Conservation (phyloP, 2,329 filamentous ascomycete species). For the Fusarium sp. region DNA sequence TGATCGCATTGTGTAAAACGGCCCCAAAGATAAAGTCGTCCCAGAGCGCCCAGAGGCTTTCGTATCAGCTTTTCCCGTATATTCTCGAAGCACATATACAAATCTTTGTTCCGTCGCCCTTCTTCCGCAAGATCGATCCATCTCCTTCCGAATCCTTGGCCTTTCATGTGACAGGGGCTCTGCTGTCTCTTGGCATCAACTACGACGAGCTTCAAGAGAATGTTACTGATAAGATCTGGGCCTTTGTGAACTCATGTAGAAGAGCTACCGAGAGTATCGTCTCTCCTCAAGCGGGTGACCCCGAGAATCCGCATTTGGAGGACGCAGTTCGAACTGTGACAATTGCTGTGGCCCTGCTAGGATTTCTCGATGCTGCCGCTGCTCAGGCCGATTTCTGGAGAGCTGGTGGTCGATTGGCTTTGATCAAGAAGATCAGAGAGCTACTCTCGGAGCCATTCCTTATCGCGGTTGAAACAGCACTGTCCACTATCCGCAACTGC, state of each 20-base stretch:
- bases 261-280: slow-evolving; percentile 69
- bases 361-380: slow-evolving; percentile 87
- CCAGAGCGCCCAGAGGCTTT: slow-evolving; percentile 81
- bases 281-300: slow-evolving; percentile 66
- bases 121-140: slow-evolving; percentile 84
- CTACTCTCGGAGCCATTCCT: slow-evolving; percentile 88
- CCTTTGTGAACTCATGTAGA: slow-evolving; percentile 79
- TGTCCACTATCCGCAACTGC: slow-evolving; percentile 89
- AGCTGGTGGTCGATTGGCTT: slow-evolving; percentile 75
- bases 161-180: slow-evolving; percentile 80
- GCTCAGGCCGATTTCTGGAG: slow-evolving; percentile 85
- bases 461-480: slow-evolving; percentile 86
- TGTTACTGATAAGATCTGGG: slow-evolving; percentile 74
- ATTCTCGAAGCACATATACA: slow-evolving; percentile 87
- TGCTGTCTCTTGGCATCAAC: slow-evolving; percentile 83
- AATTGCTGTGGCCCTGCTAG: slow-evolving; percentile 86
- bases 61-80: slow-evolving; percentile 84
- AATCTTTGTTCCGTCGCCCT: slow-evolving; percentile 81
- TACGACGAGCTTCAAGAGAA: slow-evolving; percentile 76
- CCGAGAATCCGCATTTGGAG: slow-evolving; percentile 70
- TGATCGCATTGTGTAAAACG: slow-evolving; percentile 91
- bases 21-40: slow-evolving; percentile 78
- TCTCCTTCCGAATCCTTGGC: slow-evolving; percentile 90
- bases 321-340: slow-evolving; percentile 78
- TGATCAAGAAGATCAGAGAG: slow-evolving; percentile 78